phyloP scores from a whole-genome alignment of 805 yeast species.

The Kuraishia borneana region DNA sequence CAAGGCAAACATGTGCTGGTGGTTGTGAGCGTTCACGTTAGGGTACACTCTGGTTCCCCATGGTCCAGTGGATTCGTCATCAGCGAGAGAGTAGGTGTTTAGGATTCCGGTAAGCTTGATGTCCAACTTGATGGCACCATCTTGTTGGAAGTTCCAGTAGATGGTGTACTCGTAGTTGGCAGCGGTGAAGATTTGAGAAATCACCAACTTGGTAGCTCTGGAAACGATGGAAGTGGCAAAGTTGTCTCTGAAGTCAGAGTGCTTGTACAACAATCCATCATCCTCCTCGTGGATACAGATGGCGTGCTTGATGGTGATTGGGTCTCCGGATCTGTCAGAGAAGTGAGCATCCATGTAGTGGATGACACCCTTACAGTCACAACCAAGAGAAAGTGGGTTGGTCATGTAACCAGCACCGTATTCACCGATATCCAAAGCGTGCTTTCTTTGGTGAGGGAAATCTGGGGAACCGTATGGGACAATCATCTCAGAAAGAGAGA shows the following conservation, averaged over 20 bases:
- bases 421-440: conserved; percentile 80
- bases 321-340: conserved; percentile 55
- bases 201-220: conserved; percentile 61
- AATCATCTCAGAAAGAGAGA: conserved; percentile 73
- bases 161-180: conserved; percentile 80
- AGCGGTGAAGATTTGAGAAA: conserved; percentile 79
- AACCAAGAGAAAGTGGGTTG: conserved; percentile 66
- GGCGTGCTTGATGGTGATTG: conserved; percentile 64
- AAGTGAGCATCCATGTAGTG: conserved; percentile 78
- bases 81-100: conserved; percentile 58
- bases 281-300: conserved; percentile 83
- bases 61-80: conserved; percentile 57
- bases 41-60: conserved; percentile 81
- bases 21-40: conserved; percentile 74
- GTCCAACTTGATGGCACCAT: conserved; percentile 73
- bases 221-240: conserved; percentile 66
- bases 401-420: conserved; percentile 85
- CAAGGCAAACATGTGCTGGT: conserved; percentile 72
- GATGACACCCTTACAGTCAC: conserved; percentile 81
- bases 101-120: conserved; percentile 74
- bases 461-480: conserved; percentile 78
- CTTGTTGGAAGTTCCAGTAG: conserved; percentile 77
- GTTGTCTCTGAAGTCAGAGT: conserved; percentile 75
- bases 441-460: conserved; percentile 76
- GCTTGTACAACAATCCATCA: conserved; percentile 70